Conservation (phyloP, 140 eudicot species). For the Stevia rebaudiana region DNA sequence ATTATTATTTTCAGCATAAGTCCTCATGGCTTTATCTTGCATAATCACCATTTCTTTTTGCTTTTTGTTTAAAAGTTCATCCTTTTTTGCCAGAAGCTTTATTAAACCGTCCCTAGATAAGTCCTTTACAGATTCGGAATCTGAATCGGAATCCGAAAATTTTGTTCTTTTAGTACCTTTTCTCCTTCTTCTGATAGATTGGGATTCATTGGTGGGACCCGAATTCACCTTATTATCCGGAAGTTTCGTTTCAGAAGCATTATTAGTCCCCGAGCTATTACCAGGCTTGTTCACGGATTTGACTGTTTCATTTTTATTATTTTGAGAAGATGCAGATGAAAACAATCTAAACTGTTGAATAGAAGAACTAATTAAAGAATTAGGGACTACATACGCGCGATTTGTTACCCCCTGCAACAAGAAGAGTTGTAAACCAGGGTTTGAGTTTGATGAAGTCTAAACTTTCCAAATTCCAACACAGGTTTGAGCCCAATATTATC, state of each 20-base stretch:
- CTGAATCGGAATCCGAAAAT: constrained; percentile 40
- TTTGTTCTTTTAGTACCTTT: constrained; percentile 30
- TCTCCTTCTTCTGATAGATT: constrained; percentile 30
- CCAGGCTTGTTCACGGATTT: constrained; percentile 5
- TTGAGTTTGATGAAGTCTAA: not conserved
- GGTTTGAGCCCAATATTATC: not conserved
- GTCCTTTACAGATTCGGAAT: constrained; percentile 28
- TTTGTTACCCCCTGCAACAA: constrained; percentile 25
- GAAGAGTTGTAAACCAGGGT: not conserved
- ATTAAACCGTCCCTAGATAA: constrained; percentile 59
- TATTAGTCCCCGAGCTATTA: too few relatives aligned
- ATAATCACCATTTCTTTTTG: constrained; percentile 49
- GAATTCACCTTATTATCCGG: constrained; percentile 25
- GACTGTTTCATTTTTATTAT: constrained; percentile 11
- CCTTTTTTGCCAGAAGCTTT: constrained; percentile 63
- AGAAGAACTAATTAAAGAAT: constrained; percentile 10
- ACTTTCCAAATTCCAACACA: not conserved
- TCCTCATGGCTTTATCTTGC: constrained; percentile 68
- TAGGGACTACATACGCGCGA: constrained; percentile 9
- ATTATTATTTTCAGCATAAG: constrained; percentile 84
- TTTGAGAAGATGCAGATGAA: constrained; percentile 34
- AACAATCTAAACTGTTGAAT: constrained; percentile 24
- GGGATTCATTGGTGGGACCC: constrained; percentile 16
- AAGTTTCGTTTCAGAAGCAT: too few relatives aligned
- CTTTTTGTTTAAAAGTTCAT: constrained; percentile 42